Conservation (phyloP, 306 rosid species). For the Begonia peltatifolia region DNA sequence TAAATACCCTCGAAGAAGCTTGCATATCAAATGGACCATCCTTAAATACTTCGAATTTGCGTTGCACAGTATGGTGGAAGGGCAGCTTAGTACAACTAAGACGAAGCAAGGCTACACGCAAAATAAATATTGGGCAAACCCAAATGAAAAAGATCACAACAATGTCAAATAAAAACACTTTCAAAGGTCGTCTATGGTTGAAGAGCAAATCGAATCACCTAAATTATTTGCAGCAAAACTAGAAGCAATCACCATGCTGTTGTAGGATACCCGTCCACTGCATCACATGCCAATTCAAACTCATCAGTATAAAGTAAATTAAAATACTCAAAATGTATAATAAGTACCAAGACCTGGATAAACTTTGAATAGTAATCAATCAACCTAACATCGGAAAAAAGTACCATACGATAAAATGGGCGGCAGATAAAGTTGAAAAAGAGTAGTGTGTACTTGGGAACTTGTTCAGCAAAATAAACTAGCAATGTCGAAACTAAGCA, state of each 20-base stretch:
- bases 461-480: no score
- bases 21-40: no score
- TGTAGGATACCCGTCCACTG: constrained; percentile 4
- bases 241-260: constrained; percentile 5
- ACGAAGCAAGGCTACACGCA: constrained; percentile 23
- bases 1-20: constrained; percentile 20
- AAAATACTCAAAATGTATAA: no score
- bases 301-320: no score
- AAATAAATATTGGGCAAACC: neutral
- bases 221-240: constrained; percentile 2
- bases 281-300: neutral
- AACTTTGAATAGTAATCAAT: no score
- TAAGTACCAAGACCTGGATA: no score
- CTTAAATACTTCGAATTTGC: no score
- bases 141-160: neutral
- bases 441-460: no score
- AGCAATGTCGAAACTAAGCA: no score
- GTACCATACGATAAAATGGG: no score
- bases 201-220: neutral
- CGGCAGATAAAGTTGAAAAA: no score
- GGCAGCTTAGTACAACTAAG: constrained; percentile 21
- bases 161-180: neutral
- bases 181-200: neutral
- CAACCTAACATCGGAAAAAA: no score
- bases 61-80: constrained; percentile 7